A percentile compares a stretch with the other conserved stretches of the same genome.
Conservation (phyloP, 495 filamentous ascomycete species). For the Diplogelasinospora grovesii region DNA sequence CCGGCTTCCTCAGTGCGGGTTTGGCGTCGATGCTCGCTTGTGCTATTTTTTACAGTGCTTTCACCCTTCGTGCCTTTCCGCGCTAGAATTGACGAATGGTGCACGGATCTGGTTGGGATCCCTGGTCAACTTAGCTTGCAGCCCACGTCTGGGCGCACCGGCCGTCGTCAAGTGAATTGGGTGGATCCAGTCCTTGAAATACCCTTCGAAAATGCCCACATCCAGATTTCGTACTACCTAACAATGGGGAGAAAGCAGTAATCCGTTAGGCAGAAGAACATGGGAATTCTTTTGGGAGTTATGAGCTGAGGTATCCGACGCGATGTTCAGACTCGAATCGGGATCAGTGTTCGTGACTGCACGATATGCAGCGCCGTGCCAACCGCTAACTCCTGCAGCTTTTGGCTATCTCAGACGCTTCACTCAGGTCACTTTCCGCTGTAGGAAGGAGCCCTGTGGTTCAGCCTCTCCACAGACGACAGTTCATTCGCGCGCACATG, state of each 20-base stretch:
- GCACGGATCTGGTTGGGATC: background rate
- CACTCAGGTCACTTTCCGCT: background rate
- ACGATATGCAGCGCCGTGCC: too few relatives aligned
- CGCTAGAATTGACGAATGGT: background rate
- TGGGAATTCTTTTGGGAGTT: background rate
- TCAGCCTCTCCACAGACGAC: background rate
- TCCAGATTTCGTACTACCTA: background rate
- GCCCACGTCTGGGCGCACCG: too few relatives aligned
- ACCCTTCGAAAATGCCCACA: background rate
- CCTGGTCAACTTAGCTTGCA: too few relatives aligned
- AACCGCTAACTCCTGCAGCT: too few relatives aligned
- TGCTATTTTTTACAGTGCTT: too few relatives aligned
- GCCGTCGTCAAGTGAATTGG: too few relatives aligned
- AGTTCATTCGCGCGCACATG: slow-evolving; percentile 4
- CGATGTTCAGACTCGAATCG: too few relatives aligned
- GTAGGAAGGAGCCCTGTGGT: background rate
- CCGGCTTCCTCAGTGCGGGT: background rate
- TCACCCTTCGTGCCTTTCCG: background rate
- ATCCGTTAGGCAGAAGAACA: too few relatives aligned
- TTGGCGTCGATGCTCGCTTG: too few relatives aligned
- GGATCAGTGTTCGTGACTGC: too few relatives aligned
- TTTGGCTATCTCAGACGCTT: background rate
- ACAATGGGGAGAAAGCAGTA: too few relatives aligned
- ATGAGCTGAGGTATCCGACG: background rate
- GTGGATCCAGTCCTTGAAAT: too few relatives aligned